Base-by-base conservation (phyloP, 176 grass and related monocot genomes). In the Aegilops bicornis region DNA sequence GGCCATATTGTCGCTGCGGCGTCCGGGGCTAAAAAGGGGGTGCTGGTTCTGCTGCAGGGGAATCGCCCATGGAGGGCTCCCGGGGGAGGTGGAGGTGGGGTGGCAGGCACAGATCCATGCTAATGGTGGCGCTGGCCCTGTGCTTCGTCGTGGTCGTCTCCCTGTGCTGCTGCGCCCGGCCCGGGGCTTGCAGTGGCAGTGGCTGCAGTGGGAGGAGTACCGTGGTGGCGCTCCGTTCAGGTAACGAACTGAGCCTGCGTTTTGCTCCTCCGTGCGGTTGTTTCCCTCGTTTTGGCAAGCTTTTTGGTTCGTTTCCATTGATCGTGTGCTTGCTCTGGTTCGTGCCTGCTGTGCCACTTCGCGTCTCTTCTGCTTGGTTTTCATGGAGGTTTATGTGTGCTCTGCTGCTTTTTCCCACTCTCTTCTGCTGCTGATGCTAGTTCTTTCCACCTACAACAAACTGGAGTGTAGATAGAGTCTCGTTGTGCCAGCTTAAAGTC, bases 21-120 rank as follows among this genome's bases (percentile, higher is more conserved):
- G 37, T 64, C 72, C 10, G 4, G 48, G 36, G 29, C 36, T 64
- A 33, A 12, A 84, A 82, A 77, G 60, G 72, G 63, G 3, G 39
- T 16, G n/a, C 2, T 50, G 47, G 4, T 14, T 15, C 5, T 47
- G 77, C 74, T 29, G 75, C 72, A 75, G 25, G 40, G 40, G 73
- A 69, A 24, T 24, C 35, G 54, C 73, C 71, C 40, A 93, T 93
- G 91, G 91, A 88, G 78, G 48, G 62, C 65, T 79, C 43, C 54
- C 33, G 70, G 61, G 23, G 64, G 54, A 73, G 64, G 73, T 25
- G 45, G 82, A 60, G 42, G 7, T 78, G 31, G 73, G 85, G 73
- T 6, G 43, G 83, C 87, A 73, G 71, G 24, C 3, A 14, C 64
- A 61, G 82, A 73, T 89, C 81, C 56, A 27, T 83, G 82, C 74